Evolutionary conservation across 1,284 basidiomycete genomes (phyloP), one percentile per base, ranked within the genome.

Genomic region (Pterulicium gracile): DNA sequence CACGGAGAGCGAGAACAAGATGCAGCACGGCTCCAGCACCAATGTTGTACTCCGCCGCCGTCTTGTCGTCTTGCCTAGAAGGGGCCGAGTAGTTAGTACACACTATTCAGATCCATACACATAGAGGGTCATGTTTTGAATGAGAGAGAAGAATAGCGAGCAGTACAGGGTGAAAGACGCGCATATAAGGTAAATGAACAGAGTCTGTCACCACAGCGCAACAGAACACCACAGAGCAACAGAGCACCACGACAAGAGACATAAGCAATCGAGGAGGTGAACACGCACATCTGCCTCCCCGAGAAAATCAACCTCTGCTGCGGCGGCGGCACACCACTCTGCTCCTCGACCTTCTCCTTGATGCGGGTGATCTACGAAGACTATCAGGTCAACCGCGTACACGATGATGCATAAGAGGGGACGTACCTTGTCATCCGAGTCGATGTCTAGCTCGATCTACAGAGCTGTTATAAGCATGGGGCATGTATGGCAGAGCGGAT

Each of bases 301-400:
- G 80, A 70, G 63, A 88, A 98, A 63, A 98, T 98, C 57, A 99
- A 67, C 50, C 96, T 81, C 64, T 98, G 96, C 65, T 99, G 96
- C 34, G 77, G 88, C 50, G 96, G 95, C 14, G 96, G 96, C 43
- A 99, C 96, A 58, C 95, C 96, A 35, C 94, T 95, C 67, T 98
- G 96, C 69, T 98, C 95, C 65, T 99, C 96, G 23, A 99, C 92
- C 63, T 91, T 88, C 73, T 97, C 94, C 71, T 99, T 99, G 69
- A 98, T 95, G 55, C 91, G 83, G 42, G 80, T 75, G 61, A 97
- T 92, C 94, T 96, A 55, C 21, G 23, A 39, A 3, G 18, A 51
- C 4, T 18, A 19, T 13, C 43, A 3, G 42, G 22, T 5, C 1
- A 17, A 18, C 23, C 32, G 42, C 3, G 0, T 21, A 22, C 21